Evolutionary conservation across 345 rosid species (phyloP).

Genomic region (Trapa bicornis): DNA sequence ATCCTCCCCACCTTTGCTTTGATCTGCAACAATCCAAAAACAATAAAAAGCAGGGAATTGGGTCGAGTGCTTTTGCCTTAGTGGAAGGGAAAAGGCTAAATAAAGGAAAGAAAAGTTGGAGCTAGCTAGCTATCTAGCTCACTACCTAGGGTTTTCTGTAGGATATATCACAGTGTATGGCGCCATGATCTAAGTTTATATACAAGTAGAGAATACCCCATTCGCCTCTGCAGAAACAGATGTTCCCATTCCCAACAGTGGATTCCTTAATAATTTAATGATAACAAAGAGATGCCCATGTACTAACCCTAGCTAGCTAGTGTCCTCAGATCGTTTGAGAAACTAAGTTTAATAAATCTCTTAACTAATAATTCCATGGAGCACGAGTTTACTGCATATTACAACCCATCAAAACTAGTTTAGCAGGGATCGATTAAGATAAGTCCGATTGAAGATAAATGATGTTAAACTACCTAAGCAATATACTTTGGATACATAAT

Average conservation of each 20-base stretch:
- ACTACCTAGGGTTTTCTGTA: conserved; percentile 15
- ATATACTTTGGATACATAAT: no score
- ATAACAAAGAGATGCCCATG: no score
- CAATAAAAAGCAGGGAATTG: conserved; percentile 29
- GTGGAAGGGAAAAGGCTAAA: conserved; percentile 25
- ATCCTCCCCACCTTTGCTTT: conserved; percentile 13
- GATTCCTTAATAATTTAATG: neutral
- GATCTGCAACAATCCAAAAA: conserved; percentile 57
- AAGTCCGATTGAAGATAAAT: no score
- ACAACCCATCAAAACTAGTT: neutral
- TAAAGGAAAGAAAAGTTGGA: conserved; percentile 20
- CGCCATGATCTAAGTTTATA: neutral
- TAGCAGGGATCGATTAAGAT: no score
- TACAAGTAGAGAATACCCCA: neutral
- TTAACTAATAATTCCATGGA: neutral
- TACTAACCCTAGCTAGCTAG: no score
- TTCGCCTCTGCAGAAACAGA: neutral
- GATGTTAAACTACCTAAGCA: no score
- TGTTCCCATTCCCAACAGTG: neutral
- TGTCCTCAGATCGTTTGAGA: no score
- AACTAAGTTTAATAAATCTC: no score
- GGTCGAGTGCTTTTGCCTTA: conserved; percentile 27
- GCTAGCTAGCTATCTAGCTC: neutral
- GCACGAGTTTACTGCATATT: neutral
- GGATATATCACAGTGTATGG: conserved; percentile 15